Percentiles rank a stretch among this genome's conserved stretches.
These are phyloP conservation scores for Thelephora ganbajun DNA, from an alignment of 768 basidiomycete species.

Conservation along the genomic window DNA sequence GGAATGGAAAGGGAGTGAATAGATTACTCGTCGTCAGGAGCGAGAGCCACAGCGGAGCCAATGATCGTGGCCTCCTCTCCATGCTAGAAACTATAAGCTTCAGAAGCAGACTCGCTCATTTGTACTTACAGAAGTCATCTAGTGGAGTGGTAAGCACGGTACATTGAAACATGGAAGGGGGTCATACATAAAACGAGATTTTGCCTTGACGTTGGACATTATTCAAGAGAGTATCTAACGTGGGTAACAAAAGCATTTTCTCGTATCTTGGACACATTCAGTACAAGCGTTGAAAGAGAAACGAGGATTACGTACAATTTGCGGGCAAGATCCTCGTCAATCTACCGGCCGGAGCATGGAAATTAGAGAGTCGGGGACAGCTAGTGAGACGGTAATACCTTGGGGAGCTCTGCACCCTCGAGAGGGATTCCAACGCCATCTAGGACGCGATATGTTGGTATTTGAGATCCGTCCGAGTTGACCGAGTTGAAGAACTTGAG, in stretches of 20 bases:
- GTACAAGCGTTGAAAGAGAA: background rate
- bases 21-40: constrained; percentile 71
- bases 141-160: constrained; percentile 1
- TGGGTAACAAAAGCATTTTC: constrained; percentile 68
- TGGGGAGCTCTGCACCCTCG: constrained; percentile 61
- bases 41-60: constrained; percentile 79
- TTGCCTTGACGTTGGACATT: constrained; percentile 91
- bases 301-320: constrained; percentile 29
- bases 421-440: constrained; percentile 68
- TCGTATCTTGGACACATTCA: constrained; percentile 37
- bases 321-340: constrained; percentile 53
- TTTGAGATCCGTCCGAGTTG: constrained; percentile 40
- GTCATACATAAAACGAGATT: constrained; percentile 75
- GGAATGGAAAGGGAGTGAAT: background rate
- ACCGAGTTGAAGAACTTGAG: constrained; percentile 76
- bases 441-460: constrained; percentile 78
- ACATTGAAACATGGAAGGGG: background rate
- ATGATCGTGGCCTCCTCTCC: constrained; percentile 88
- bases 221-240: constrained; percentile 78
- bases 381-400: constrained; percentile 29
- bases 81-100: constrained; percentile 28
- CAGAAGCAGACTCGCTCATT: background rate
- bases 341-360: constrained; percentile 22
- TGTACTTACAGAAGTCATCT: constrained; percentile 72
- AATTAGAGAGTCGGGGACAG: constrained; percentile 1